Conservation (phyloP, 1,284 basidiomycete species). For the Microbotryomycetes sp. region DNA sequence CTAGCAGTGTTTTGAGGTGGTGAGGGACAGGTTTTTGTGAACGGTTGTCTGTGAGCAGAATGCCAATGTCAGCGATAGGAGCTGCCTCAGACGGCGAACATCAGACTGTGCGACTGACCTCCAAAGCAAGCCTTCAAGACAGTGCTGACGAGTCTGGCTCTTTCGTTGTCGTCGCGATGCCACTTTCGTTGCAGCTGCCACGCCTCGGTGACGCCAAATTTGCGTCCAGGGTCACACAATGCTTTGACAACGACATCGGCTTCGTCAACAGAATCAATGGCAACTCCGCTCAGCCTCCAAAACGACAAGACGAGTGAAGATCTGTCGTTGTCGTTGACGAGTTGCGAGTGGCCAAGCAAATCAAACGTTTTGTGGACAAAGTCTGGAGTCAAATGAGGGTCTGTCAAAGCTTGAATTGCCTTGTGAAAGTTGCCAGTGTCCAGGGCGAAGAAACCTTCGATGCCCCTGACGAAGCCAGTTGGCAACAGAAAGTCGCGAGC, state of each 20-base stretch:
- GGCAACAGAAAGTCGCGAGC: slow-evolving; percentile 19
- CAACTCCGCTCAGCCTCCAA: slow-evolving; percentile 19
- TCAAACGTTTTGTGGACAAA: slow-evolving; percentile 22
- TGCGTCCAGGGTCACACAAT: slow-evolving; percentile 16
- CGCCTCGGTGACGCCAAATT: slow-evolving; percentile 20
- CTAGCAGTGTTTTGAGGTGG: slow-evolving; percentile 23
- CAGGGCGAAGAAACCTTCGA: slow-evolving; percentile 25
- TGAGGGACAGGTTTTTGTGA: slow-evolving; percentile 6
- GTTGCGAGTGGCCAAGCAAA: slow-evolving; percentile 7
- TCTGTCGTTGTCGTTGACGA: slow-evolving; percentile 7
- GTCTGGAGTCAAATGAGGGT: slow-evolving; percentile 25
- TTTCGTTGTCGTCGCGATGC: slow-evolving; percentile 11
- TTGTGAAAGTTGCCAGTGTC: slow-evolving; percentile 10
- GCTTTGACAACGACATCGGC: slow-evolving; percentile 18
- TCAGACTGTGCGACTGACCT: slow-evolving; percentile 2
- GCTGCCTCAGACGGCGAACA: not conserved
- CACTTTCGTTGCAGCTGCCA: slow-evolving; percentile 25
- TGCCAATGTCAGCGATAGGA: not conserved
- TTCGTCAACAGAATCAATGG: slow-evolving; percentile 10
- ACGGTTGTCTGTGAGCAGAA: slow-evolving; percentile 14
- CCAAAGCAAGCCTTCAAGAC: slow-evolving; percentile 29
- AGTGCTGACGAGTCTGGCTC: slow-evolving; percentile 6
- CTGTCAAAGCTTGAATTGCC: slow-evolving; percentile 20
- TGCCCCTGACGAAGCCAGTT: slow-evolving; percentile 10
- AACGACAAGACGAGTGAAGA: slow-evolving; percentile 21